A percentile compares a stretch with the other conserved stretches of the same genome.
These are phyloP conservation scores for Elymus sibiricus DNA, from an alignment of 176 grass and related monocot genomes.

Conservation along the genomic window DNA sequence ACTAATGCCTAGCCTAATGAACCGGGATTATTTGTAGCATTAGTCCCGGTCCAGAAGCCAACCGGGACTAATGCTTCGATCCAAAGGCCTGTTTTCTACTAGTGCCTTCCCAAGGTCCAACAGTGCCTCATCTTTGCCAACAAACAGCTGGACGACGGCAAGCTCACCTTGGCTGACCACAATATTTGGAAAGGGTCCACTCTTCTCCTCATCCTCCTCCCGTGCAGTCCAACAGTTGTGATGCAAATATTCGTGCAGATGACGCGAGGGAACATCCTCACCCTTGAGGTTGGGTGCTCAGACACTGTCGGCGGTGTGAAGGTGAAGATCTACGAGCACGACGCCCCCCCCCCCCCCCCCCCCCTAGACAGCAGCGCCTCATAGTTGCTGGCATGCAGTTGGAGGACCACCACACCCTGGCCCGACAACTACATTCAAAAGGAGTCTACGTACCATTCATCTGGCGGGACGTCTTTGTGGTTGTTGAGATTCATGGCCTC, in stretches of 20 bases:
- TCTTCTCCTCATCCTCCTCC: neutral
- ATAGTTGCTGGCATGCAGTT: too few relatives aligned
- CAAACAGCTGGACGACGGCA: neutral
- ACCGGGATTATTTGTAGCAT: too few relatives aligned
- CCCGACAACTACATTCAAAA: neutral
- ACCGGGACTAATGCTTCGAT: too few relatives aligned
- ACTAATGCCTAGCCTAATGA: too few relatives aligned
- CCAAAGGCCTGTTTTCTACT: too few relatives aligned
- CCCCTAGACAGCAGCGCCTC: too few relatives aligned
- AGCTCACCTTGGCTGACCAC: neutral
- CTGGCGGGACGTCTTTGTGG: neutral
- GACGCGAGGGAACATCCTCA: accelerated
- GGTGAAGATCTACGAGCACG: neutral
- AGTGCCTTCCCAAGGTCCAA: too few relatives aligned
- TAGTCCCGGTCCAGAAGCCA: too few relatives aligned
- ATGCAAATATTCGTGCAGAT: neutral
- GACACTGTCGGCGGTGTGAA: neutral
- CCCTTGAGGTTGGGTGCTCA: neutral
- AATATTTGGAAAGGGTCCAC: too few relatives aligned
- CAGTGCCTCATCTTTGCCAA: too few relatives aligned
- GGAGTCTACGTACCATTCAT: neutral
- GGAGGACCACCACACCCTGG: neutral
- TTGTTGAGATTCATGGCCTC: neutral
- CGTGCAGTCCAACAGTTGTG: neutral
- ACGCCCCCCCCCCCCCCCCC: too few relatives aligned